Evolutionary conservation across 148 eudicot species (phyloP).

Genomic region (Vaccinium vitisidaea): DNA sequence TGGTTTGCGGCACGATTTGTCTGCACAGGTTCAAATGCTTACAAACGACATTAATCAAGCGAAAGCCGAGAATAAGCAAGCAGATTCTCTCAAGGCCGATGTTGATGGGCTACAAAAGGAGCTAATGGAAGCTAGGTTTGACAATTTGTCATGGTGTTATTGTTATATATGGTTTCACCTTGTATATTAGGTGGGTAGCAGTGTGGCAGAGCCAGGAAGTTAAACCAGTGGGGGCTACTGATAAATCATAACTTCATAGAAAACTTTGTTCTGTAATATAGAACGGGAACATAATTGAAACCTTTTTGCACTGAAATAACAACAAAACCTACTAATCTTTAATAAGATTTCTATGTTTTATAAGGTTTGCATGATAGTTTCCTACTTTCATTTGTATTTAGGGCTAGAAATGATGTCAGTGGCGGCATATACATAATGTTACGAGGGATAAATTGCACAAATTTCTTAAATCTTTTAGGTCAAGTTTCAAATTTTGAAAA

Average conservation of each 20-base stretch:
- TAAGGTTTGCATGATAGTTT: neutral
- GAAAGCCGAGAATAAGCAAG: conserved; percentile 63
- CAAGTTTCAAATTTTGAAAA: neutral
- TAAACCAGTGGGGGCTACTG: neutral
- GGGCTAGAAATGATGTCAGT: neutral
- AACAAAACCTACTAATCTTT: neutral
- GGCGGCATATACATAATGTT: neutral
- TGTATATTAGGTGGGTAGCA: conserved; percentile 5
- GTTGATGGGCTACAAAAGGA: conserved; percentile 70
- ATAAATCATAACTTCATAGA: neutral
- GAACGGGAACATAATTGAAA: neutral
- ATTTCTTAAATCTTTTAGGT: neutral
- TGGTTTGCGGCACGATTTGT: conserved; percentile 52
- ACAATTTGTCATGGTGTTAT: neutral
- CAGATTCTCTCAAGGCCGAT: conserved; percentile 58
- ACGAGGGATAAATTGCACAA: neutral
- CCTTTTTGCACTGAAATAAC: neutral
- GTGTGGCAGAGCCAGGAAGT: neutral
- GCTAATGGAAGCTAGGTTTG: conserved; percentile 74
- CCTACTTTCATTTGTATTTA: neutral
- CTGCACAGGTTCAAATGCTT: conserved; percentile 63
- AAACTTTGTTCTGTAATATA: neutral
- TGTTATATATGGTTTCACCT: neutral
- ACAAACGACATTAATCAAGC: conserved; percentile 50
- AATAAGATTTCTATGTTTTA: neutral